Evolutionary conservation across 768 basidiomycete genomes (phyloP).

Genomic region (Mycena crocata): DNA sequence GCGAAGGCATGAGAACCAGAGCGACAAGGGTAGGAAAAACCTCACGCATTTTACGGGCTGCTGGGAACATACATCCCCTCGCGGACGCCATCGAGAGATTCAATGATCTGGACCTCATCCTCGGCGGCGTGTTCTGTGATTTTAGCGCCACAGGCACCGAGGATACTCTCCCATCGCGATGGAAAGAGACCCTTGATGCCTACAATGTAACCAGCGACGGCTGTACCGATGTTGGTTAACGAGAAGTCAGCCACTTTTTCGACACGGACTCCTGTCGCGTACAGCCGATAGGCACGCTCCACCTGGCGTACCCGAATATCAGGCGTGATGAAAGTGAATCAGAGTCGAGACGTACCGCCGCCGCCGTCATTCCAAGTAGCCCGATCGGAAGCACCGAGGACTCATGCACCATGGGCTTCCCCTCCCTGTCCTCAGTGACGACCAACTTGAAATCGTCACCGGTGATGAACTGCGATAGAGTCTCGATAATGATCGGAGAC

Average conservation of each 20-base stretch:
- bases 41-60: neutral
- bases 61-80: constrained; percentile 8
- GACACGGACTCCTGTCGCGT: neutral
- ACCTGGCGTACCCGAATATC: too few species aligned
- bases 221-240: neutral
- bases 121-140: neutral
- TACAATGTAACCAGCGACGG: neutral
- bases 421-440: neutral
- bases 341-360: too few species aligned
- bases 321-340: too few species aligned
- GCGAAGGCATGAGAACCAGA: too few species aligned
- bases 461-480: neutral
- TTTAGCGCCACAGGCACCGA: neutral
- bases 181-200: neutral
- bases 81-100: neutral
- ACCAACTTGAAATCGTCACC: neutral
- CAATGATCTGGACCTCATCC: neutral
- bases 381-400: too few species aligned
- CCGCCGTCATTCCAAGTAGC: too few species aligned
- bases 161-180: neutral
- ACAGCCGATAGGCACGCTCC: neutral
- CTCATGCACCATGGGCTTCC: too few species aligned
- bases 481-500: neutral
- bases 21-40: too few species aligned
- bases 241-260: neutral